Base-by-base conservation (phyloP, 495 filamentous ascomycete species). In the Cercophora sp. region DNA sequence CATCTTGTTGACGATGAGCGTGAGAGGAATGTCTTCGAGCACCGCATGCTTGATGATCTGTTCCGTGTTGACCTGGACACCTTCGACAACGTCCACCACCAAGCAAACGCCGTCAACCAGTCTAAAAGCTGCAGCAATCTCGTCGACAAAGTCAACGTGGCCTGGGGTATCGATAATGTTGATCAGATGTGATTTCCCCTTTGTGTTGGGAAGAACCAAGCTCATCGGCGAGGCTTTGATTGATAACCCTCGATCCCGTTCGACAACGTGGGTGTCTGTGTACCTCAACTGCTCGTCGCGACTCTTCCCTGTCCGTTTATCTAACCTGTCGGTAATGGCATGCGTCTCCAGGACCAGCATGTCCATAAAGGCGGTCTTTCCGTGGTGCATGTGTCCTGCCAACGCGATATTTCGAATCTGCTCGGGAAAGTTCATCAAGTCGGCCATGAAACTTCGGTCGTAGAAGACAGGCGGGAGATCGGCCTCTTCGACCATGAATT, bases 301-400 rank as follows among this genome's bases (percentile, higher is more conserved):
- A 64, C 85, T 89, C 70, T 79, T 88, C 1, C 92, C 91, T 35
- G 74, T 84, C 63, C 82, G 84, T 69, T 86, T 90, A 25, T 93
- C 85, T 51, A 91, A 69, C 56, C 84, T 76, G 40, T 87, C 87
- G 31, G 79, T 74, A 34, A 96, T 80, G 50, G 94, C 87, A 61
- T 98, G 94, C 40, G 93, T 98, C 68, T 97, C 87, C 61, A 89
- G 75, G 2, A 98, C 93, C 34, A 98, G 73, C 90, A 96, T 97
- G 67, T 98, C 93, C 89, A 96, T 91, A 53, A 98, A 86, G 1
- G 92, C 89, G 15, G 93, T 97, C 74, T 98, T 98, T 51, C 93
- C 93, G 71, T 98, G 93, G 62, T 98, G 93, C 29, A 98, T 70
- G 72, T 97, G 92, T 43, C 93, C 93, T 8, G 85, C 90, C 42